Conservation (phyloP, 805 yeast genomes). For the Spencermartinsiella europaea region DNA sequence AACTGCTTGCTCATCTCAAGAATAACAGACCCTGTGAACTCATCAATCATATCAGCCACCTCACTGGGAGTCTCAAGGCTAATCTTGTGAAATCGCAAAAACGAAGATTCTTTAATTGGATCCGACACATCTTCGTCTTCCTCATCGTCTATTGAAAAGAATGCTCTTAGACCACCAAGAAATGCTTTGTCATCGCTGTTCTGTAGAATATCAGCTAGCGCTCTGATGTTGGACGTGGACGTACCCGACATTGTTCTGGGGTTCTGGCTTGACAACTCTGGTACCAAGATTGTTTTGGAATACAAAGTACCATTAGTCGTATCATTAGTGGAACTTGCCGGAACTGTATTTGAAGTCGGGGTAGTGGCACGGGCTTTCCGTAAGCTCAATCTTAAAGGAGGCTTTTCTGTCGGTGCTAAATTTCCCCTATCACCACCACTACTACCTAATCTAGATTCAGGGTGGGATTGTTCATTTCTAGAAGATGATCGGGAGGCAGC, state of each 20-base stretch:
- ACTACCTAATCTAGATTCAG: not conserved
- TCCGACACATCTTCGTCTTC: not conserved
- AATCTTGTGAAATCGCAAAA: not conserved
- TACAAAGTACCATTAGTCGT: not conserved
- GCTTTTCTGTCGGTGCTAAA: not conserved
- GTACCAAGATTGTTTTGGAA: not conserved
- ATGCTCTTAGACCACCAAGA: not conserved
- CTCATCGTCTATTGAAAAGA: not conserved
- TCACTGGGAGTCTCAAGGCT: not conserved
- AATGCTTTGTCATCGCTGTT: not conserved
- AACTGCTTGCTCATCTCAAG: not conserved
- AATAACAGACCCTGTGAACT: not conserved
- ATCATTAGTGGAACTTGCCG: not conserved
- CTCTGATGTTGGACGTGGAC: not conserved
- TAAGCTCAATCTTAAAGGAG: not conserved
- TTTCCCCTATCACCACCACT: too few relatives aligned
- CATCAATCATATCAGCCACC: not conserved
- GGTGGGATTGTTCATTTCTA: not conserved
- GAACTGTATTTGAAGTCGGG: not conserved
- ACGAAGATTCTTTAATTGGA: not conserved
- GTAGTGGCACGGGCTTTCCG: not conserved
- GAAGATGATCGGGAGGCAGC: not conserved
- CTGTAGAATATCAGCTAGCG: not conserved
- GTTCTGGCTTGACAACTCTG: not conserved
- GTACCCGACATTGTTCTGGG: not conserved